Conservation (phyloP, 2,329 filamentous ascomycete genomes). For the Anthostomella pinea region DNA sequence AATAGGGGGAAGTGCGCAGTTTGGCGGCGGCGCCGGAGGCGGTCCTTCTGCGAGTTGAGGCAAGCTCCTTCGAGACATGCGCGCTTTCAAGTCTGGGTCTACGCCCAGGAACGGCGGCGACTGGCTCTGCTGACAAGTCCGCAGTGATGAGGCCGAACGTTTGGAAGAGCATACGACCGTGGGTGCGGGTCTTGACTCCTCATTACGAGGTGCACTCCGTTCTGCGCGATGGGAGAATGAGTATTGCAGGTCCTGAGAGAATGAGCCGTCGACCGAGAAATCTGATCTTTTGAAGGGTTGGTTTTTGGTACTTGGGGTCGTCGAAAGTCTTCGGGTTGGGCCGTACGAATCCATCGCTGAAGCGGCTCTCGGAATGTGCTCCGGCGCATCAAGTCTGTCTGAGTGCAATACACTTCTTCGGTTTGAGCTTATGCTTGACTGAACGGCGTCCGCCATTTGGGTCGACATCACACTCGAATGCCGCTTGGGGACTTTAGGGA, state of each 20-base stretch:
- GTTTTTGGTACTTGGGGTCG: conserved; percentile 8
- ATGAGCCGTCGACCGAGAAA: conserved; percentile 13
- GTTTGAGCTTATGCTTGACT: too few relatives aligned
- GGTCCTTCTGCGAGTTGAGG: conserved; percentile 49
- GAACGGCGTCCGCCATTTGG: too few relatives aligned
- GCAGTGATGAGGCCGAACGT: conserved; percentile 22
- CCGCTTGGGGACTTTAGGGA: background rate
- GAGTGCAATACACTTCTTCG: background rate
- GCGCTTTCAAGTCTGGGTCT: conserved; percentile 13
- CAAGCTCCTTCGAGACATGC: conserved; percentile 46
- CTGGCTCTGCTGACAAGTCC: conserved; percentile 7
- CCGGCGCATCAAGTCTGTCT: conserved; percentile 2
- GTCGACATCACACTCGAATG: too few relatives aligned
- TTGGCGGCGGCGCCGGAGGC: conserved; percentile 54
- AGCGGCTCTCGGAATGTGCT: conserved; percentile 18
- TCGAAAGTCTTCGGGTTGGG: conserved; percentile 14
- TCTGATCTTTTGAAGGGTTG: conserved; percentile 15
- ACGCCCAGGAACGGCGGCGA: conserved; percentile 10
- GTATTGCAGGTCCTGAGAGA: conserved; percentile 8
- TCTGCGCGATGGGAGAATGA: conserved; percentile 13
- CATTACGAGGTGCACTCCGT: conserved; percentile 8
- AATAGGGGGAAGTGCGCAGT: conserved; percentile 52
- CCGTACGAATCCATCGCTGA: conserved; percentile 20
- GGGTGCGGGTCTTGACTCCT: conserved; percentile 11
- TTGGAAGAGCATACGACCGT: conserved; percentile 20